Evolutionary conservation across 1,284 basidiomycete species (phyloP), one percentile per base, ranked within the genome.

Genomic region (Sporisorium reilianum): DNA sequence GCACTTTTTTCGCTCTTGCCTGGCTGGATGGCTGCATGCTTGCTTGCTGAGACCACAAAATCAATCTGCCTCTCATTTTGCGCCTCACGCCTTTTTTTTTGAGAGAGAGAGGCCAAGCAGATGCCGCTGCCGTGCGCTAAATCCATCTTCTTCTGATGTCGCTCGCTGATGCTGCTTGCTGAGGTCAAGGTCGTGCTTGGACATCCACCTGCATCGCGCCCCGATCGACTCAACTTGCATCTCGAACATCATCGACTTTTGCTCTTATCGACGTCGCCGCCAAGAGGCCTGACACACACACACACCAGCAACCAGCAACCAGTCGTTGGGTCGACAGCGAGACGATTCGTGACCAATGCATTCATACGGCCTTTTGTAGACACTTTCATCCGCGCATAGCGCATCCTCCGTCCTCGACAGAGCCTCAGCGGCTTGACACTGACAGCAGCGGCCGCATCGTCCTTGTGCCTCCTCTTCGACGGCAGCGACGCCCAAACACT

Each of bases 341-440:
- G n/a, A n/a, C n/a, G n/a, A n/a, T n/a, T n/a, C n/a, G 57, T 61
- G 53, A 41, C 67, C 60, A 61, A 64, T 64, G 62, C 62, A 16
- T 50, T 42, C 44, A 36, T 46, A 45, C 26, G 25, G 32, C 30
- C 41, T 25, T 30, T 61, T 48, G 28, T 69, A 69, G 48, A 56
- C 25, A 40, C 32, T 46, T 20, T 22, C 56, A 44, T 59, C 30
- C 30, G 52, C 48, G 60, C 55, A 7, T 30, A 44, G 66, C 64
- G 54, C 64, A 53, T 12, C 45, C 10, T 25, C 36, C 50, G 36
- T 34, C 38, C 51, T 42, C 34, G 38, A 32, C 32, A 36, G 44
- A 55, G 54, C 34, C 18, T 9, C 2, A 20, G 44, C 54, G 46
- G 54, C 44, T 55, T 44, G 30, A 10, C 22, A 20, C 36, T 23